These are phyloP conservation scores for Fusarium sp. DNA, from an alignment of 2,329 filamentous ascomycete species.

Conservation along the genomic window DNA sequence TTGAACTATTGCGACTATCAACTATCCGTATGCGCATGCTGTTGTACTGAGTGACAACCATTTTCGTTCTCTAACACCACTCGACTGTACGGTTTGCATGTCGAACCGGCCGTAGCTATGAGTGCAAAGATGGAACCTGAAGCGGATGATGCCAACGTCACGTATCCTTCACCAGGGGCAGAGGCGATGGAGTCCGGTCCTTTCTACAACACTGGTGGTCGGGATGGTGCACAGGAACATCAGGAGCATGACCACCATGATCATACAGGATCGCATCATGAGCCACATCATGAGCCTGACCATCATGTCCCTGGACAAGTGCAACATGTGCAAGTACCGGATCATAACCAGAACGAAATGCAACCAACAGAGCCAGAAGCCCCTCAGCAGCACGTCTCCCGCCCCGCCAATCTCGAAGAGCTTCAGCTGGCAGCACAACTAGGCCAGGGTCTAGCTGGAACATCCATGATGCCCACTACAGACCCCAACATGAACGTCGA, in stretches of 20 bases:
- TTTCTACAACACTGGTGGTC: slow-evolving; percentile 59
- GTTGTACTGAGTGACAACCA: slow-evolving; percentile 30
- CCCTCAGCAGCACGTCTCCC: slow-evolving; percentile 58
- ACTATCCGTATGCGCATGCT: slow-evolving; percentile 10
- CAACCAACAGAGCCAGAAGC: slow-evolving; percentile 53
- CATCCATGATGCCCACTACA: slow-evolving; percentile 63
- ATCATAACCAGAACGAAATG: slow-evolving; percentile 51
- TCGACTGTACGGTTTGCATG: slow-evolving; percentile 17
- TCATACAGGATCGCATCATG: slow-evolving; percentile 40
- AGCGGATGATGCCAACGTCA: slow-evolving; percentile 55
- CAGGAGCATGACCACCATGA: slow-evolving; percentile 48
- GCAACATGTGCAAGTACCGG: slow-evolving; percentile 48
- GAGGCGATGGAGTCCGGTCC: slow-evolving; percentile 60
- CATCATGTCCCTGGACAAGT: slow-evolving; percentile 50
- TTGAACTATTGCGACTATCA: slow-evolving; percentile 19
- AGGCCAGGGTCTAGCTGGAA: slow-evolving; percentile 65
- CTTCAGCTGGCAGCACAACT: slow-evolving; percentile 71
- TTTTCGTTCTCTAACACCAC: slow-evolving; percentile 15
- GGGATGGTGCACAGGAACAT: slow-evolving; percentile 52
- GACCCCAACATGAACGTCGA: slow-evolving; percentile 61
- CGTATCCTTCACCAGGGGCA: slow-evolving; percentile 62
- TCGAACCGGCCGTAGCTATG: slow-evolving; percentile 44
- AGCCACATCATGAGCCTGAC: slow-evolving; percentile 42
- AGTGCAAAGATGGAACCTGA: slow-evolving; percentile 54
- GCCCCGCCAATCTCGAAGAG: slow-evolving; percentile 66